Base-by-base conservation (phyloP, 495 filamentous ascomycete species). In the Neurospora discreta region DNA sequence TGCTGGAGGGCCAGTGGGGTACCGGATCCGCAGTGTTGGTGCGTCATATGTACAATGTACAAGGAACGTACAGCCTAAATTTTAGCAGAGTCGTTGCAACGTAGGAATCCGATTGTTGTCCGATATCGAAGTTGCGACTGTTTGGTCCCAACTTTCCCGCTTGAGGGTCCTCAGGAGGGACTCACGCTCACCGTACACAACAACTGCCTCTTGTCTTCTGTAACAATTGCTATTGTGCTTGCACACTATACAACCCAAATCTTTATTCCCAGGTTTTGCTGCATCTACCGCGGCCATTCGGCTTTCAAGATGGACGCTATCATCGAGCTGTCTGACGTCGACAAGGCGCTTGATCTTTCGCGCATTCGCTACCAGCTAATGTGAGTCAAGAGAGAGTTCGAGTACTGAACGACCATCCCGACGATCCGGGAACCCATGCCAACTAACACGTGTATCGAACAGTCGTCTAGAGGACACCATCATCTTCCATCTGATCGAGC, bases 401-500 rank as follows among this genome's bases (percentile, higher is more conserved):
- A 65, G 52, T 13, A 30, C 1, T 38, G 39, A 26, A 23, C 33
- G 18, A 16, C 16, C 16, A 18, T 5, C 15, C 13, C 15, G 15
- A 18, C 40, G 5, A 40, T 40, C 5, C 13, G 39, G 18, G 26
- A 26, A 30, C 15, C 30, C 11, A 38, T 5, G 15, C 10, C 52
- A 33, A 42, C 18, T 38, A 33, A 69, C 39, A 33, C 26, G 26
- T 3, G 26, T 3, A 18, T 30, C 33, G 52, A n/a, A 39, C 78
- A 98, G 94, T 75, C 95, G 95, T 44, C 87, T 98, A 23, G 95
- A 99, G 84, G 96, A 99, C 79, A 98, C 96, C 71, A 98, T 99
- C 78, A 97, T 92, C 77, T 99, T 97, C 84, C 93, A 98, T 83
- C 84, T 98, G 30, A 99, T 99, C 78, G 96, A 99, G 80, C 92